Conservation (phyloP, 2,329 filamentous ascomycete genomes). For the Pyrenophora tritici-repentis region DNA sequence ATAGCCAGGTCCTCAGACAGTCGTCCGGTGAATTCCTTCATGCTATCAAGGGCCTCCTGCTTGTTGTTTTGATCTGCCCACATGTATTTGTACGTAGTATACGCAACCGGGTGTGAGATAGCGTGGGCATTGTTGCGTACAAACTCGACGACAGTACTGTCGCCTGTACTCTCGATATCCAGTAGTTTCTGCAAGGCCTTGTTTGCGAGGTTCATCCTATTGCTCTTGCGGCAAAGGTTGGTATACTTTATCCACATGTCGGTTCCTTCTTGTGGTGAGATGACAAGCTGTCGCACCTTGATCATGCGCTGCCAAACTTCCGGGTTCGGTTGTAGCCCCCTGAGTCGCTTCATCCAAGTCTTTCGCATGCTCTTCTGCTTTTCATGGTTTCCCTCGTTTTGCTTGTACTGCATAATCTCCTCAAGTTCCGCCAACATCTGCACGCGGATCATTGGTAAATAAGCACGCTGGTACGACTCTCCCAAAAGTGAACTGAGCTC, state of each 20-base stretch:
- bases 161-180: slow-evolving; percentile 43
- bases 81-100: slow-evolving; percentile 96
- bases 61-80: slow-evolving; percentile 70
- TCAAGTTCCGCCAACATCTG: slow-evolving; percentile 99
- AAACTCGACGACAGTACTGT: slow-evolving; percentile 40
- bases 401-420: slow-evolving; percentile 97
- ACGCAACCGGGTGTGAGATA: slow-evolving; percentile 79
- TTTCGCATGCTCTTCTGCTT: slow-evolving; percentile 89
- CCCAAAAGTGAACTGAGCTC: slow-evolving; percentile 96
- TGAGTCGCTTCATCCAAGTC: slow-evolving; percentile 94
- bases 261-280: slow-evolving; percentile 89
- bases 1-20: slow-evolving; percentile 64
- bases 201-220: slow-evolving; percentile 90
- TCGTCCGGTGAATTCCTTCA: slow-evolving; percentile 65
- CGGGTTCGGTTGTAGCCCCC: slow-evolving; percentile 94
- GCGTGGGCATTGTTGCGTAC: slow-evolving; percentile 47
- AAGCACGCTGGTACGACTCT: slow-evolving; percentile 96
- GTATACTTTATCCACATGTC: slow-evolving; percentile 99
- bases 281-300: slow-evolving; percentile 88
- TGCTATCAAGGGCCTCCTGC: slow-evolving; percentile 56
- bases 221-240: slow-evolving; percentile 95
- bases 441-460: slow-evolving; percentile 95
- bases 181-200: slow-evolving; percentile 93
- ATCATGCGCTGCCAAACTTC: slow-evolving; percentile 99
- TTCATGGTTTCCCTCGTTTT: slow-evolving; percentile 75